Evolutionary conservation across 352 stramenopile species (phyloP).

Genomic region (Phytophthora ramorum): DNA sequence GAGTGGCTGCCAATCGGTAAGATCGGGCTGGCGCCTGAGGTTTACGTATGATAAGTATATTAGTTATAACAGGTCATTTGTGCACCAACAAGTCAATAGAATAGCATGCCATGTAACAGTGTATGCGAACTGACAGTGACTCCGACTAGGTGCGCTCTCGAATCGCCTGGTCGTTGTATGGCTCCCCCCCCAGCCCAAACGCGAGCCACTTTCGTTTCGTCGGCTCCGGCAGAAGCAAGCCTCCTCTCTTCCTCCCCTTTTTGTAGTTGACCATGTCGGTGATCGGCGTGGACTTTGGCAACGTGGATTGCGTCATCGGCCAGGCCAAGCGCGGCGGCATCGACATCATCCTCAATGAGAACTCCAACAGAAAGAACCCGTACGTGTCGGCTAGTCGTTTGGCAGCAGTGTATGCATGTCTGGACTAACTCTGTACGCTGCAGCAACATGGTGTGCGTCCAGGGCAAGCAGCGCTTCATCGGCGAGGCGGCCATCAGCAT

Average conservation of each 20-base stretch:
- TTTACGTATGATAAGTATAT: constrained; percentile 2
- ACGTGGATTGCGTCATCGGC: constrained; percentile 96
- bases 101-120: background rate
- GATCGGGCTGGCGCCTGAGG: background rate
- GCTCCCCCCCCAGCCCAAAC: constrained; percentile 19
- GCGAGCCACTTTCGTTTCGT: constrained; percentile 44
- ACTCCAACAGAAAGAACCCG: constrained; percentile 98
- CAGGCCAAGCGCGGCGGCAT: constrained; percentile 97
- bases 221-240: constrained; percentile 20
- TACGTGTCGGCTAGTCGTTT: constrained; percentile 27
- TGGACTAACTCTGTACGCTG: background rate
- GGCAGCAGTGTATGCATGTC: background rate
- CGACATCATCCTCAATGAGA: constrained; percentile 99
- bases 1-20: constrained; percentile 19
- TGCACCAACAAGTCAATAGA: background rate
- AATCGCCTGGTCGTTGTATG: constrained; percentile 29
- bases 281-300: constrained; percentile 98
- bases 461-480: constrained; percentile 95
- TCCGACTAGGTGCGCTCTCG: constrained; percentile 30
- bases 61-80: background rate
- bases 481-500: constrained; percentile 92
- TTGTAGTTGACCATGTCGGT: constrained; percentile 91
- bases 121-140: constrained; percentile 11
- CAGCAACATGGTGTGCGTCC: constrained; percentile 87
- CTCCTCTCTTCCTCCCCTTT: background rate